These are phyloP conservation scores for Capronia americana DNA, from an alignment of 2,329 filamentous ascomycete species.

Conservation along the genomic window DNA sequence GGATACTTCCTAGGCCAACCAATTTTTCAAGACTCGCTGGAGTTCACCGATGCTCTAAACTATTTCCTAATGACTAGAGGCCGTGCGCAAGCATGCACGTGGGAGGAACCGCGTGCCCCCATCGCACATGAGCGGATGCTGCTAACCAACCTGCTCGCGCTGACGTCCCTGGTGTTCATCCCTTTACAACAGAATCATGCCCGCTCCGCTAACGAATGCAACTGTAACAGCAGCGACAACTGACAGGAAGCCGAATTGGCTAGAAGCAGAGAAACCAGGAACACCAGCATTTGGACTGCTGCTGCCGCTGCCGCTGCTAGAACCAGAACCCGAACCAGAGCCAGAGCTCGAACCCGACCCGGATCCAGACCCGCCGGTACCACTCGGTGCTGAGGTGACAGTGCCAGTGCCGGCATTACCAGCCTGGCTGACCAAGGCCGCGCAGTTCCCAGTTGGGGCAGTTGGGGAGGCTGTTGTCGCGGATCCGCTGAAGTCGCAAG, in stretches of 20 bases:
- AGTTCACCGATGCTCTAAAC: conserved; percentile 25
- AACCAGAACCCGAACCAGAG: conserved; percentile 36
- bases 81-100: not conserved
- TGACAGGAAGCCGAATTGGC: conserved; percentile 49
- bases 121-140: conserved; percentile 17
- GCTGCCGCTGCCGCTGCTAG: conserved; percentile 44
- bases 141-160: conserved; percentile 6
- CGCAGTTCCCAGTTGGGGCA: conserved; percentile 47
- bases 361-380: conserved; percentile 40
- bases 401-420: conserved; percentile 49
- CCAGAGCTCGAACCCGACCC: conserved; percentile 28
- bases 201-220: conserved; percentile 52
- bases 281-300: conserved; percentile 38
- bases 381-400: conserved; percentile 48
- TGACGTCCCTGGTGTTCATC: not conserved
- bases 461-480: conserved; percentile 48
- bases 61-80: conserved; percentile 9
- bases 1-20: conserved; percentile 21
- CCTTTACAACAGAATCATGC: conserved; percentile 56
- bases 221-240: conserved; percentile 53
- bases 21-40: conserved; percentile 13
- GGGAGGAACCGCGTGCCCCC: conserved; percentile 13
- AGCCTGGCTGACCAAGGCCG: conserved; percentile 48
- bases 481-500: conserved; percentile 52
- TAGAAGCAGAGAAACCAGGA: conserved; percentile 23